These are phyloP conservation scores for Penicillium desertorum DNA, from an alignment of 495 filamentous ascomycete species.

Conservation along the genomic window DNA sequence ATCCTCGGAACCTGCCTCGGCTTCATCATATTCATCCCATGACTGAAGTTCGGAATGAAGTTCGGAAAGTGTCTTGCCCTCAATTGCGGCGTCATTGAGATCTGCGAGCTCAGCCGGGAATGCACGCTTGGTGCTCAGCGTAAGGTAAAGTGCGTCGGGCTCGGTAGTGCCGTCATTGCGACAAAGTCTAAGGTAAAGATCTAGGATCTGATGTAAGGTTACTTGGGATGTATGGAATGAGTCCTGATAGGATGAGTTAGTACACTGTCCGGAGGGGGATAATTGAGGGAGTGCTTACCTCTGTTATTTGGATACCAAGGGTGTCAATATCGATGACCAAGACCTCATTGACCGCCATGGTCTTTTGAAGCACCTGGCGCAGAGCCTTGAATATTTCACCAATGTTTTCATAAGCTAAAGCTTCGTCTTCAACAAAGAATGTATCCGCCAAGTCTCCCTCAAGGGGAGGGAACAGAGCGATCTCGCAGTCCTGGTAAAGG, in stretches of 20 bases:
- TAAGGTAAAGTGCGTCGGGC: constrained; percentile 56
- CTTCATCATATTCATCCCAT: constrained; percentile 41
- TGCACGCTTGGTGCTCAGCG: constrained; percentile 47
- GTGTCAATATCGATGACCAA: constrained; percentile 65
- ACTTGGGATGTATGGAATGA: constrained; percentile 39
- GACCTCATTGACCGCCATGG: constrained; percentile 65
- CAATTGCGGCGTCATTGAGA: constrained; percentile 51
- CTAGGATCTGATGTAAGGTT: constrained; percentile 57
- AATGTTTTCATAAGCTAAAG: constrained; percentile 57
- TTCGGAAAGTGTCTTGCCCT: constrained; percentile 61
- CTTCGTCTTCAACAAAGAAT: constrained; percentile 71
- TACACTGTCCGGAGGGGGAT: constrained; percentile 19
- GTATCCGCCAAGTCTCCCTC: constrained; percentile 64
- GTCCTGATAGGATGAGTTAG: constrained; percentile 45
- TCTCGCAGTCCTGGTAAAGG: constrained; percentile 64
- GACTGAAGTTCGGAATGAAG: constrained; percentile 50
- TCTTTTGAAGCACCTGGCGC: constrained; percentile 64
- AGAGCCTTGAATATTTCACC: constrained; percentile 61
- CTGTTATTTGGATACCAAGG: constrained; percentile 67
- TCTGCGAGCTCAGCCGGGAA: constrained; percentile 46
- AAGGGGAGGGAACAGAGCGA: constrained; percentile 67
- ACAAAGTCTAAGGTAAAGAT: constrained; percentile 57
- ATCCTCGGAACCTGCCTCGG: constrained; percentile 20
- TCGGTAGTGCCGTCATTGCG: constrained; percentile 58
- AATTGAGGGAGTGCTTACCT: constrained; percentile 53